Conservation (phyloP, 2,329 filamentous ascomycete genomes). For the Microsporum canis region DNA sequence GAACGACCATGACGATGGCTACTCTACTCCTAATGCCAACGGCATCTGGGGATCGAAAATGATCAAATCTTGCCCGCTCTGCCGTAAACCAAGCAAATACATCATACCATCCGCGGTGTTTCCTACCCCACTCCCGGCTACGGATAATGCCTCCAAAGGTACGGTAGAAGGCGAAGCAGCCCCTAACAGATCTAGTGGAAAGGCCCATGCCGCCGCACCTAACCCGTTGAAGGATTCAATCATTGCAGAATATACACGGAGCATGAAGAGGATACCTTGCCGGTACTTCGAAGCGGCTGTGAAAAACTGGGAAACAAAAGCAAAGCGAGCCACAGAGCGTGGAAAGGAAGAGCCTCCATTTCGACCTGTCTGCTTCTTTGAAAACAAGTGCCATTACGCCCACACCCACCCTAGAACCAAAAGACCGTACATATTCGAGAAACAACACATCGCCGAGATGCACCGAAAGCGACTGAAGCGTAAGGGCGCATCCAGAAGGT, state of each 20-base stretch:
- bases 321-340: neutral
- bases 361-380: slow-evolving; percentile 19
- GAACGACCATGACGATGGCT: slow-evolving; percentile 10
- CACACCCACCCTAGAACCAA: slow-evolving; percentile 15
- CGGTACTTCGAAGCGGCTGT: slow-evolving; percentile 16
- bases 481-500: neutral
- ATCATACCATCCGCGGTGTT: slow-evolving; percentile 21
- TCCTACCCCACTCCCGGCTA: slow-evolving; percentile 14
- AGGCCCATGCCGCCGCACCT: neutral
- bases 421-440: slow-evolving; percentile 12
- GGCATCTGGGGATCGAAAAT: neutral
- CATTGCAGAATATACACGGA: slow-evolving; percentile 18
- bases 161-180: neutral
- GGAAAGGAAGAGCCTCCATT: slow-evolving; percentile 6
- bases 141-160: neutral
- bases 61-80: slow-evolving; percentile 21
- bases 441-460: neutral
- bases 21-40: slow-evolving; percentile 6
- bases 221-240: slow-evolving; percentile 18
- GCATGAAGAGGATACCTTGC: slow-evolving; percentile 20
- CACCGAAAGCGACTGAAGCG: neutral
- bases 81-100: slow-evolving; percentile 20
- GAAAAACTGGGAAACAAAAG: slow-evolving; percentile 7
- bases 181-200: neutral
- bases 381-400: slow-evolving; percentile 22